Percentiles rank a stretch among this genome's conserved stretches.
These are phyloP conservation scores for Citrus hindsii DNA, from an alignment of 345 rosid species.

Conservation along the genomic window DNA sequence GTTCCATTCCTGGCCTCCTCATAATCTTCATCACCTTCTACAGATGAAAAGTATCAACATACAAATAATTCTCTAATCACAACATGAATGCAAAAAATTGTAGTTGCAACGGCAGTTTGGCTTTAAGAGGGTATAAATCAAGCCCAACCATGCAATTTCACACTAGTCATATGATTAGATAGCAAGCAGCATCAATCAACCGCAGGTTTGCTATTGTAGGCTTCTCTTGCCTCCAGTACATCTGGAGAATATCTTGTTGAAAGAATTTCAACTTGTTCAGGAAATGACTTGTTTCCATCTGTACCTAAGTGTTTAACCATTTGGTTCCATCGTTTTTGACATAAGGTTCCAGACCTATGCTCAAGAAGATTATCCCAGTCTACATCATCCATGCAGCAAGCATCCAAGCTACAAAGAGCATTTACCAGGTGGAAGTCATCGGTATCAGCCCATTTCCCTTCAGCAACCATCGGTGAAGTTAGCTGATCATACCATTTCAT, in stretches of 20 bases:
- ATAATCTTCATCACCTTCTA: too few species aligned
- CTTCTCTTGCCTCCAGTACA: conserved; percentile 60
- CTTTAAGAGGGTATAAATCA: neutral
- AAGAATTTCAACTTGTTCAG: conserved; percentile 61
- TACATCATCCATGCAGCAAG: conserved; percentile 72
- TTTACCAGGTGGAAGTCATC: conserved; percentile 67
- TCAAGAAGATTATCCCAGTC: conserved; percentile 78
- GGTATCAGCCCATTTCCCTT: conserved; percentile 64
- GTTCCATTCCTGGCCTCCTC: too few species aligned
- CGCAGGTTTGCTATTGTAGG: conserved; percentile 39
- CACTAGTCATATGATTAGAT: neutral
- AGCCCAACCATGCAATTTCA: neutral
- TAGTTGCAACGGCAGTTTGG: neutral
- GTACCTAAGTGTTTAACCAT: conserved; percentile 58
- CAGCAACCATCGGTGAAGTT: conserved; percentile 57
- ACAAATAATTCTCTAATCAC: neutral
- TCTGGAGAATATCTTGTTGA: conserved; percentile 54
- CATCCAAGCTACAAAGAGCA: conserved; percentile 56
- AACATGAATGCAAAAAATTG: neutral
- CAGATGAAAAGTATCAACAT: too few species aligned
- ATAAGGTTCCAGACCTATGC: conserved; percentile 53
- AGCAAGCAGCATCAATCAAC: neutral
- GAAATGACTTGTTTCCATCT: conserved; percentile 39
- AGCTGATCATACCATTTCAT: conserved; percentile 58
- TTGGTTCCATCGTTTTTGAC: conserved; percentile 68